Evolutionary conservation across 2,329 filamentous ascomycete genomes (phyloP).

Genomic region (Paecilomyces dactylethromorphus): DNA sequence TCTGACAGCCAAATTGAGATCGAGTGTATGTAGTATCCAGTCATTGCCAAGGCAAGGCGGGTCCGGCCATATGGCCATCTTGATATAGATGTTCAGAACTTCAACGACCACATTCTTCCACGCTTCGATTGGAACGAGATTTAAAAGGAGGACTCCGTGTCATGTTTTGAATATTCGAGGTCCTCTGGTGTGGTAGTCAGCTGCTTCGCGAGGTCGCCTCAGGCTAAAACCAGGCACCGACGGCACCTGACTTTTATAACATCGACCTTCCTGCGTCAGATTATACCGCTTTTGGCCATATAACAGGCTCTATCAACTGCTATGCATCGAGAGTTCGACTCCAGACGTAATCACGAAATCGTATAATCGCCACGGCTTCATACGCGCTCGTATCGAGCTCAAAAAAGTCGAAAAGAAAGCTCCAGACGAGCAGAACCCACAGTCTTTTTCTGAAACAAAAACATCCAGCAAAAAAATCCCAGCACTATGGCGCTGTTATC

Average conservation of each 20-base stretch:
- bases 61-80: not conserved
- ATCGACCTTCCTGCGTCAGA: not conserved
- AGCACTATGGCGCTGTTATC: not conserved
- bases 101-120: not conserved
- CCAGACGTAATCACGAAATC: not conserved
- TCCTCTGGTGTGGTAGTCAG: not conserved
- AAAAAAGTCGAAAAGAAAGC: not conserved
- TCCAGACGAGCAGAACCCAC: not conserved
- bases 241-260: not conserved
- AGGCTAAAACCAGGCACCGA: not conserved
- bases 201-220: not conserved
- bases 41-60: not conserved
- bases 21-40: not conserved
- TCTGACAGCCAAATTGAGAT: not conserved
- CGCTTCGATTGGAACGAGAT: not conserved
- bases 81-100: not conserved
- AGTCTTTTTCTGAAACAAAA: not conserved
- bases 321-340: not conserved
- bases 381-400: not conserved
- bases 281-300: not conserved
- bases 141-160: not conserved
- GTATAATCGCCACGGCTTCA: not conserved
- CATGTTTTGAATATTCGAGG: not conserved
- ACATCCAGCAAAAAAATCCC: not conserved
- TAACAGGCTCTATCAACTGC: not conserved